phyloP scores from a whole-genome alignment of 305 asterid genomes.

The Petunia hybrid region DNA sequence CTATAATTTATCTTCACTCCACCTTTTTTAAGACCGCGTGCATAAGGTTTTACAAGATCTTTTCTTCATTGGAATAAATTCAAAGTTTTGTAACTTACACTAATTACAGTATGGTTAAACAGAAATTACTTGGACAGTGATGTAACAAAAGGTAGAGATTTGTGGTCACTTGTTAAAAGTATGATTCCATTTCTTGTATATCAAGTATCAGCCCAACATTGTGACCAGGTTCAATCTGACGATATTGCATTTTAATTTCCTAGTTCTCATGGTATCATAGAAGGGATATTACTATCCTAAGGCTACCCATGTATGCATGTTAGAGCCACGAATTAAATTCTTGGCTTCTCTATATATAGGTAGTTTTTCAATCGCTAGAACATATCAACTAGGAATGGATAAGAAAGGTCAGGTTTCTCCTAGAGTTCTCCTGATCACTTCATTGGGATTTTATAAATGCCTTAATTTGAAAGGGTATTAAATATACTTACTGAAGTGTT shows the following conservation, averaged over 20 bases:
- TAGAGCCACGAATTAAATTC: neutral
- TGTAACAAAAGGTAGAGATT: neutral
- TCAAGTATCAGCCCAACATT: neutral
- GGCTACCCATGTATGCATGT: neutral
- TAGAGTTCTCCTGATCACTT: slow-evolving; percentile 48
- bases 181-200: slow-evolving; percentile 33
- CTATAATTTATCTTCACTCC: neutral
- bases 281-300: neutral
- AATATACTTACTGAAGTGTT: slow-evolving; percentile 56
- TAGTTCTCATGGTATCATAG: neutral
- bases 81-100: neutral
- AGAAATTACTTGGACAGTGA: neutral
- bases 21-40: neutral
- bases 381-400: neutral
- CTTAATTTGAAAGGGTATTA: neutral
- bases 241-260: neutral
- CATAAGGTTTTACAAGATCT: neutral
- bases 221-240: slow-evolving; percentile 35
- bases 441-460: slow-evolving; percentile 26
- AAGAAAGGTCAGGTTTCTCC: slow-evolving; percentile 37
- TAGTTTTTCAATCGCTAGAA: neutral
- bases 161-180: slow-evolving; percentile 29
- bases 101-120: too few relatives aligned
- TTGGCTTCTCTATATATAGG: neutral
- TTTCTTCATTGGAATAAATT: neutral